Evolutionary conservation across 495 filamentous ascomycete genomes (phyloP).

Genomic region (Neurospora cerealis): DNA sequence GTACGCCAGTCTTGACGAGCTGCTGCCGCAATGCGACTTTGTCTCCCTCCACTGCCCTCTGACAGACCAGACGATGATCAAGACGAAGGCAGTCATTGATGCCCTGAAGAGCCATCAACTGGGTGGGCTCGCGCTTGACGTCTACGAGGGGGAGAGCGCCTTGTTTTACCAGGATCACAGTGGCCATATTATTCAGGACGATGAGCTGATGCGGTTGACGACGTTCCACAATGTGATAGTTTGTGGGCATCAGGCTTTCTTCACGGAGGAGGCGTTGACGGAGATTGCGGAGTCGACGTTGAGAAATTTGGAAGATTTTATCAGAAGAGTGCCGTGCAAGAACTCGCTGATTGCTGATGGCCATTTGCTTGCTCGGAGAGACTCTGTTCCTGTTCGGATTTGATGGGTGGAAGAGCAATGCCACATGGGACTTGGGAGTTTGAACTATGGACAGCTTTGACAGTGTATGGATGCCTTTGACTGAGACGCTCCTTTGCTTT

Average conservation of each 20-base stretch:
- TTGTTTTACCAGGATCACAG: conserved; percentile 59
- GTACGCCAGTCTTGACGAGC: conserved; percentile 43
- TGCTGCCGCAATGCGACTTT: conserved; percentile 48
- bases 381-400: conserved; percentile 16
- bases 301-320: conserved; percentile 38
- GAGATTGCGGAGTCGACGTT: conserved; percentile 57
- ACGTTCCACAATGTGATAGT: conserved; percentile 63
- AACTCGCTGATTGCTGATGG: conserved; percentile 26
- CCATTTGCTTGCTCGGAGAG: conserved; percentile 4
- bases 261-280: conserved; percentile 53
- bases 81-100: conserved; percentile 47
- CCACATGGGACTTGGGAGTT: neutral
- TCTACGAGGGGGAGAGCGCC: conserved; percentile 45
- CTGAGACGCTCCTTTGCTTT: neutral
- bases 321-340: conserved; percentile 19
- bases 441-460: neutral
- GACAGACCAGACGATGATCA: conserved; percentile 48
- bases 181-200: conserved; percentile 58
- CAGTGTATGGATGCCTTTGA: neutral
- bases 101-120: conserved; percentile 49
- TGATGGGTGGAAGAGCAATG: neutral
- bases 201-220: conserved; percentile 55
- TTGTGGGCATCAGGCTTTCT: conserved; percentile 62
- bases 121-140: conserved; percentile 47
- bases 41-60: conserved; percentile 59